A percentile compares a stretch with the other conserved stretches of the same genome.
Conservation (phyloP, 257 asterid genomes). For the Ocimum tenuiflorum region DNA sequence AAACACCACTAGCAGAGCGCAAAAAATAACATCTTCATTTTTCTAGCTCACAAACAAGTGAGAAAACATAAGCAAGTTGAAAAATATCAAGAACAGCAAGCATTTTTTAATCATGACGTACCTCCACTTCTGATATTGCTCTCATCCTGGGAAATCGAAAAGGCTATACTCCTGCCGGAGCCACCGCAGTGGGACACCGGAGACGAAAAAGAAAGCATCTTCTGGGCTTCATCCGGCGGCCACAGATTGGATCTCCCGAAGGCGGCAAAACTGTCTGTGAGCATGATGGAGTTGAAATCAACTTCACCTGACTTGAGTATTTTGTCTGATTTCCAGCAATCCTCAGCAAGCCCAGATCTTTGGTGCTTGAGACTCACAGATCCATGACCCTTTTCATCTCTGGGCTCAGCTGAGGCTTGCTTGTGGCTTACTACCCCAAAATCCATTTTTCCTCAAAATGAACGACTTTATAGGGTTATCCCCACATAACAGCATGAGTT, state of each 20-base stretch:
- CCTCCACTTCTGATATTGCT: constrained; percentile 27
- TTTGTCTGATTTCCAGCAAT: constrained; percentile 29
- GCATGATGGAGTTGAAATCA: constrained; percentile 26
- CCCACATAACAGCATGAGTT: constrained; percentile 34
- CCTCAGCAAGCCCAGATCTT: constrained; percentile 31
- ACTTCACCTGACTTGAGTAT: constrained; percentile 27
- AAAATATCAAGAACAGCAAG: not conserved
- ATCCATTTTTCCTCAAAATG: constrained; percentile 27
- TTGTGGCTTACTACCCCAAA: constrained; percentile 33
- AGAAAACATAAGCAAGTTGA: too few species aligned
- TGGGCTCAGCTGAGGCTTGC: constrained; percentile 24
- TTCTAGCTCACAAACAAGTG: not conserved
- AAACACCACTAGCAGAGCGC: constrained; percentile 5
- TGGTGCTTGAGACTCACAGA: constrained; percentile 35
- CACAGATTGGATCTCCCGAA: constrained; percentile 39
- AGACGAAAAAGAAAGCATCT: constrained; percentile 47
- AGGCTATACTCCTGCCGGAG: constrained; percentile 30
- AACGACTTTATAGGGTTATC: constrained; percentile 17
- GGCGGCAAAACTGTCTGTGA: constrained; percentile 18
- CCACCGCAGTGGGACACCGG: constrained; percentile 22
- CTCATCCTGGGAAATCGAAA: constrained; percentile 33
- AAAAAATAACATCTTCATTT: not conserved
- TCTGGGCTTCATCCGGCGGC: constrained; percentile 40
- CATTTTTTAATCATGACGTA: not conserved
- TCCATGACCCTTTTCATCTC: constrained; percentile 29